Evolutionary conservation across 2,329 filamentous ascomycete species (phyloP).

Genomic region (Ramichloridium luteum): DNA sequence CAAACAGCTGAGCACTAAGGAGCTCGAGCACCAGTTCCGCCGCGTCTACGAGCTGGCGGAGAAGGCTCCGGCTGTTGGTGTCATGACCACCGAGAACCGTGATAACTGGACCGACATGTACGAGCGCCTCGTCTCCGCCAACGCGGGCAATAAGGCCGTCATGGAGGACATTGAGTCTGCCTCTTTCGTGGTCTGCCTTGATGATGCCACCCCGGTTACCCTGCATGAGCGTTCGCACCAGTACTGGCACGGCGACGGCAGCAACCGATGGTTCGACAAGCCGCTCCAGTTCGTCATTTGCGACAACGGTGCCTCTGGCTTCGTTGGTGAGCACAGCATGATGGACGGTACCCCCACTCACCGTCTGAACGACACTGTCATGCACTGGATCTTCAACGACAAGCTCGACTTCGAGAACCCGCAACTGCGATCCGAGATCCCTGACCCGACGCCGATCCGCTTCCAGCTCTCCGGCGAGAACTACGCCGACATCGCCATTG

Average conservation of each 20-base stretch:
- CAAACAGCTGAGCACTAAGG: slow-evolving; percentile 72
- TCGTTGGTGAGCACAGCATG: slow-evolving; percentile 98
- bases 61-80: slow-evolving; percentile 62
- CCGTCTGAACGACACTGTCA: slow-evolving; percentile 88
- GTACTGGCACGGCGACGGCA: slow-evolving; percentile 97
- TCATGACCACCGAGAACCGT: slow-evolving; percentile 82
- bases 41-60: slow-evolving; percentile 70
- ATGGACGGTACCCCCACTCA: slow-evolving; percentile 99
- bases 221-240: slow-evolving; percentile 88
- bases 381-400: slow-evolving; percentile 83
- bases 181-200: slow-evolving; percentile 84
- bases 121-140: slow-evolving; percentile 60
- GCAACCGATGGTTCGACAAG: slow-evolving; percentile 97
- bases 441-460: slow-evolving; percentile 63
- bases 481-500: slow-evolving; percentile 64
- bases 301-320: slow-evolving; percentile 93
- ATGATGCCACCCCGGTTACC: slow-evolving; percentile 82
- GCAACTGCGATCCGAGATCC: slow-evolving; percentile 64
- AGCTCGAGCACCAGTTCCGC: slow-evolving; percentile 82
- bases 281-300: slow-evolving; percentile 96
- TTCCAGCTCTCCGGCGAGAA: slow-evolving; percentile 69
- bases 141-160: slow-evolving; percentile 62
- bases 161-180: slow-evolving; percentile 76
- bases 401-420: slow-evolving; percentile 82
- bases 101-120: slow-evolving; percentile 82